Conservation (phyloP, 345 rosid genomes). For the Diplotaxis tenuifolia region DNA sequence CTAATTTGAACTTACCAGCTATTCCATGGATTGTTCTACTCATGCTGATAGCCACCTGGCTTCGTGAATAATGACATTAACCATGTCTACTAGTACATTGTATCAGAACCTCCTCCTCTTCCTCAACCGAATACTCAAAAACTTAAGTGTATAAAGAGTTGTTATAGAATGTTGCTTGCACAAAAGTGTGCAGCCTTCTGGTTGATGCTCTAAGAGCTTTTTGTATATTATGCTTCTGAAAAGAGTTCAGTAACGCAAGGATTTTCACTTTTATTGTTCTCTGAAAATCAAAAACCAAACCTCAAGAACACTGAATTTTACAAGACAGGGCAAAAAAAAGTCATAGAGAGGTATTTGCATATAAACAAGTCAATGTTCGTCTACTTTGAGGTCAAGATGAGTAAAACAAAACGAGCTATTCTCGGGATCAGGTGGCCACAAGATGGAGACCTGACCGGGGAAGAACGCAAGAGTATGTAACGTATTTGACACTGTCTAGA, state of each 20-base stretch:
- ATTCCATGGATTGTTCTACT: slow-evolving; percentile 26
- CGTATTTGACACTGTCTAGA: slow-evolving; percentile 82
- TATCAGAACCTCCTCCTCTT: slow-evolving; percentile 22
- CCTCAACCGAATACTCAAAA: slow-evolving; percentile 30
- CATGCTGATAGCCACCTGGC: slow-evolving; percentile 27
- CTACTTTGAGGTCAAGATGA: slow-evolving; percentile 23
- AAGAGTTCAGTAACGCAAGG: slow-evolving; percentile 2
- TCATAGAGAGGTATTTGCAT: not conserved
- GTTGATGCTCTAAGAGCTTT: slow-evolving; percentile 36
- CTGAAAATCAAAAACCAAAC: not conserved
- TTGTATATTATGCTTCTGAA: slow-evolving; percentile 24
- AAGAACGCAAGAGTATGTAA: slow-evolving; percentile 88
- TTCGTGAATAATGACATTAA: slow-evolving; percentile 31
- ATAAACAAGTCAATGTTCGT: slow-evolving; percentile 30
- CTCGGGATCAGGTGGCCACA: slow-evolving; percentile 54
- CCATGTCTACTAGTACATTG: slow-evolving; percentile 31
- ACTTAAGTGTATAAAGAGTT: slow-evolving; percentile 38
- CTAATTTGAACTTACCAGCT: slow-evolving; percentile 23
- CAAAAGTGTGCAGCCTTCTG: slow-evolving; percentile 36
- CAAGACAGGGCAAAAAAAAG: not conserved
- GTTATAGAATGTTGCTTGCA: slow-evolving; percentile 38
- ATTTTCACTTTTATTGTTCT: not conserved
- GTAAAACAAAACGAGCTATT: not conserved
- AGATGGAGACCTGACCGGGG: slow-evolving; percentile 67
- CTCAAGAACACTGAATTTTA: not conserved